Evolutionary conservation across 257 asterid species (phyloP), one percentile per base, ranked within the genome.

Genomic region (Solanum ahanhuiri): DNA sequence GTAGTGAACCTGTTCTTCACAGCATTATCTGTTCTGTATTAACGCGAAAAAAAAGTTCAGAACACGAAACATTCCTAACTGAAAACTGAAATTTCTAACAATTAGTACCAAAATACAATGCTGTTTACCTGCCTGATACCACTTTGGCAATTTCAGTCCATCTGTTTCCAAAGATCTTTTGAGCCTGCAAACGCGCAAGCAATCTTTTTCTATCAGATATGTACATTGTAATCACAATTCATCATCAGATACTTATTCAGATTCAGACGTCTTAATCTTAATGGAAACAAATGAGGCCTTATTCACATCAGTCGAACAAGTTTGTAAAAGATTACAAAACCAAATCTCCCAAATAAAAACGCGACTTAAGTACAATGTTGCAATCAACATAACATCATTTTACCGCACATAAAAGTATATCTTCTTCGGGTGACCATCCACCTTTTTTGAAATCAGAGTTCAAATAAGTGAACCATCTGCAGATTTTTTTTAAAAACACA

Each of bases 111-210:
- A 66, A 43, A 67, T 28, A 67, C 22, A 28, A 12, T 67, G 73
- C 9, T 85, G 84, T 4, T 41, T 94, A 96, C 98, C 99, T 95
- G 95, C 99, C 99, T 30, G 99, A 94, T 83, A 96, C 98, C 90
- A 96, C 98, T 93, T 96, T 96, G n/a, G 99, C 98, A 57, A 96
- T 96, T 89, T 96, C 99, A 3, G 99, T 96, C 99, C 99, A 96
- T 87, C 98, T 91, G 87, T 96, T 96, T 87, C 99, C 99, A 87
- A 89, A 96, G 82, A 93, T 88, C 93, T 93, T 96, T 87, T 96
- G 99, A 17, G 99, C 98, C 98, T 96, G 94, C 87, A 90, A 79
- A 41, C 5, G 12, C 23, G 10, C 41, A 9, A 69, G 12, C 22
- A 67, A 30, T 7, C 43, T 33, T 70, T 69, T 15, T 34, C 28